These are phyloP conservation scores for Letharia lupina DNA, from an alignment of 495 filamentous ascomycete genomes.

Conservation along the genomic window DNA sequence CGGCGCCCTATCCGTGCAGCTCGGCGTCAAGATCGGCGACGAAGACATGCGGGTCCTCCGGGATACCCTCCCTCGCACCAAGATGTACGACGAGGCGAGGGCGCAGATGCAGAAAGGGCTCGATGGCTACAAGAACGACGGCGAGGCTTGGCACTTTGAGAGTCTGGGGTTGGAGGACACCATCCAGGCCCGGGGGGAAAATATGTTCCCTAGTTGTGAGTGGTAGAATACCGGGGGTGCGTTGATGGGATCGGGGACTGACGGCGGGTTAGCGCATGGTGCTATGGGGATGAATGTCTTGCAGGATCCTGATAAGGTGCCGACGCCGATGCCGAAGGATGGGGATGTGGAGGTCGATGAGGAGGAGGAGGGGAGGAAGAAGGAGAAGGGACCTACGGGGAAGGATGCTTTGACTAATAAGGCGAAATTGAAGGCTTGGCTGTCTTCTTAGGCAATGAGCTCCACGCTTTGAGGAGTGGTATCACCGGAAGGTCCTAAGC, in stretches of 20 bases:
- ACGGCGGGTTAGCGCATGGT: no score
- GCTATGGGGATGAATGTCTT: background rate
- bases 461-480: background rate
- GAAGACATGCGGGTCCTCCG: background rate
- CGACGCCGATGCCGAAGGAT: background rate
- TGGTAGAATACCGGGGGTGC: no score
- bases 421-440: background rate
- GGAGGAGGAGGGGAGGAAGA: no score
- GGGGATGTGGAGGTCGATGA: background rate
- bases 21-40: background rate
- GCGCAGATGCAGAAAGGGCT: slow-evolving; percentile 3
- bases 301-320: background rate
- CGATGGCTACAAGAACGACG: background rate
- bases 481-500: no score
- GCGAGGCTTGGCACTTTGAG: slow-evolving; percentile 2
- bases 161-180: background rate
- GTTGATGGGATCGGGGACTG: no score
- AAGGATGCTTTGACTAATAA: no score
- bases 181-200: no score
- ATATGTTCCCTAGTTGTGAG: no score
- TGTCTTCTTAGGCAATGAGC: background rate
- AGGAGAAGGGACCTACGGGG: no score
- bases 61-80: background rate
- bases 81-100: slow-evolving; percentile 1
- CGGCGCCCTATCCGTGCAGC: slow-evolving; percentile 3